Base-by-base conservation (phyloP, 345 rosid genomes). In the Populus nigra region DNA sequence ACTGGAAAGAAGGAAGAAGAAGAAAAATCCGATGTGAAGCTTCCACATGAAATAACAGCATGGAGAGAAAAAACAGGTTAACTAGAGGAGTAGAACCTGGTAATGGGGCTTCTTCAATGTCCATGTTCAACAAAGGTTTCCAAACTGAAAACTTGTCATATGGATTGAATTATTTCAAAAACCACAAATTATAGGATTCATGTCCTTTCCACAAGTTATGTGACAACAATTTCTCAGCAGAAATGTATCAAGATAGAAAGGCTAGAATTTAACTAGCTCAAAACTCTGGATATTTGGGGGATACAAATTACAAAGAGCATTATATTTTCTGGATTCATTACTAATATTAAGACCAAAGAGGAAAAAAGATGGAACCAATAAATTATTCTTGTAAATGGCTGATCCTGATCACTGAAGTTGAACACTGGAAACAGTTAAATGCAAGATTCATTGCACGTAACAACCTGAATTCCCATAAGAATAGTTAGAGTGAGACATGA, bases 21-120 rank as follows among this genome's bases (percentile, higher is more conserved):
- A 5, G 22, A 55, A 22, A 55, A n/a, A 55, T 2, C 9, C 4
- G 71, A 61, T 73, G 4, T 65, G 13, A 81, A 74, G 47, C 55
- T 62, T 61, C 57, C 22, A 43, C n/a, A 41, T 17, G 76, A 29
- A 33, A 79, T 62, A 41, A 45, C 41, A 74, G 61, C 41, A 38
- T 38, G 39, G 33, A 20, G 71, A 79, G 69, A 50, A 31, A 39
- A 27, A 50, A 62, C 25, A 7, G 20, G 31, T 62, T 39, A 31
- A 55, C 7, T 67, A 65, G 55, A 7, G 29, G 61, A 68, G 55
- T 73, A 74, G 72, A 74, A 93, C 98, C 93, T 91, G 98, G 83
- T 93, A 93, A 73, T 89, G 91, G 5, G 90, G 85, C 73, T 88
- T 84, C 72, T 77, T 87, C 82, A 90, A 80, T 36, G 92, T 47